These are phyloP conservation scores for Fraxinus latifolia DNA, from an alignment of 305 asterid species.

Conservation along the genomic window DNA sequence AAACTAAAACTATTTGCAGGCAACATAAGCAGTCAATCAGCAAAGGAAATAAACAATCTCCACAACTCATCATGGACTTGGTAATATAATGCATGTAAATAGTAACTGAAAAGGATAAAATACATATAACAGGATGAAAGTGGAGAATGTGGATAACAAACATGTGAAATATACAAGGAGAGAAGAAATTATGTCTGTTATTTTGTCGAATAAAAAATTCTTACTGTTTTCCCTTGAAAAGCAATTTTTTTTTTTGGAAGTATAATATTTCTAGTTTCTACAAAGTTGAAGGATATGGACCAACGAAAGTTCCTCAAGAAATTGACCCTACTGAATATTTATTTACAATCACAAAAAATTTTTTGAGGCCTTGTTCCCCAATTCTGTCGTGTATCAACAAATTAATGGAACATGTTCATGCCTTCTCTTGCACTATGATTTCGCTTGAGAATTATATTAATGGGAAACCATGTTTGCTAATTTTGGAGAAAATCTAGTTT, in stretches of 20 bases:
- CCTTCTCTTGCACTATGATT: background rate
- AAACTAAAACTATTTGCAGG: conserved; percentile 10
- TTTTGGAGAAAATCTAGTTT: background rate
- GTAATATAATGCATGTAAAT: conserved; percentile 1
- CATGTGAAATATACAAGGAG: background rate
- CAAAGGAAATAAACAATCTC: background rate
- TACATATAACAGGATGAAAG: background rate
- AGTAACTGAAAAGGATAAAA: background rate
- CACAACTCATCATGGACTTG: background rate
- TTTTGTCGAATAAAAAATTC: background rate
- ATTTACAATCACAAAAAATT: background rate
- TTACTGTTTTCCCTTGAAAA: background rate
- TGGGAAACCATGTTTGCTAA: background rate
- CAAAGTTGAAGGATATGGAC: background rate
- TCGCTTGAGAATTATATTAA: background rate
- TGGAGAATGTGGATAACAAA: background rate
- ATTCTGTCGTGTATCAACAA: background rate
- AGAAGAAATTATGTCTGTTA: background rate
- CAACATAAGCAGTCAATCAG: conserved; percentile 4
- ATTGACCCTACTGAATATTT: background rate
- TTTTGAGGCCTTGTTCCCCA: background rate
- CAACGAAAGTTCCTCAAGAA: background rate
- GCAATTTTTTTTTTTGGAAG: background rate
- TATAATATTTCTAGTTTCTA: background rate
- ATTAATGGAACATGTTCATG: background rate